Percentiles rank a stretch among this genome's conserved stretches.
Conservation (phyloP, 1,284 basidiomycete species). For the Irpex lacteus region DNA sequence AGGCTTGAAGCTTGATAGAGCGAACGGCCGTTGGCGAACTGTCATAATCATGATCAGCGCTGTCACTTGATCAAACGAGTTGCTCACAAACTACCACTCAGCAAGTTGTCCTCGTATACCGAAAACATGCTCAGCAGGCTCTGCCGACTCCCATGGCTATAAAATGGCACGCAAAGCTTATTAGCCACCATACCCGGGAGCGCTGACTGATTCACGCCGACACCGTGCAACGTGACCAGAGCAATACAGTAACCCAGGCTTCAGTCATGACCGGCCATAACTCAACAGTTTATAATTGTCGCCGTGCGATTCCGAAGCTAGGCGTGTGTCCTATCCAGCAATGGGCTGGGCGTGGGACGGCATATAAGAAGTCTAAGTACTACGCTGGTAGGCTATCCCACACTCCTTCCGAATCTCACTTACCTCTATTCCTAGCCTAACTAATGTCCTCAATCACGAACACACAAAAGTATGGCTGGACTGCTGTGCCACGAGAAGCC, state of each 20-base stretch:
- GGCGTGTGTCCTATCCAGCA: not conserved
- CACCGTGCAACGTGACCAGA: not conserved
- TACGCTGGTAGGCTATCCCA: too few relatives aligned
- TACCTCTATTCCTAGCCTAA: not conserved
- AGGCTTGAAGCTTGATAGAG: too few relatives aligned
- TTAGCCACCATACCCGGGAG: not conserved
- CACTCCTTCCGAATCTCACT: too few relatives aligned
- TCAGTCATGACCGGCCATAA: constrained; percentile 1
- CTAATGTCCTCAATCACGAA: not conserved
- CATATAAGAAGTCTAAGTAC: not conserved
- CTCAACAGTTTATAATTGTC: not conserved
- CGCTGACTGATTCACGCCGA: not conserved
- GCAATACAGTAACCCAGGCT: not conserved
- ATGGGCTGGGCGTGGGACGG: not conserved
- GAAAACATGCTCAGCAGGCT: too few relatives aligned
- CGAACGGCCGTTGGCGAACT: too few relatives aligned
- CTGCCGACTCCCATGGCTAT: too few relatives aligned
- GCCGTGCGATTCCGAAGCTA: not conserved
- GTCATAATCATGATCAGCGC: too few relatives aligned
- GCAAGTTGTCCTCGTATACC: too few relatives aligned
- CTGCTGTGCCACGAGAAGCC: constrained; percentile 47
- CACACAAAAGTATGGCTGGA: constrained; percentile 42
- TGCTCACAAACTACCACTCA: too few relatives aligned
- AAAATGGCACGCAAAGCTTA: too few relatives aligned
- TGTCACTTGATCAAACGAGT: too few relatives aligned